Evolutionary conservation across 1,284 basidiomycete species (phyloP).

Genomic region (Fomitopsis pinicola): DNA sequence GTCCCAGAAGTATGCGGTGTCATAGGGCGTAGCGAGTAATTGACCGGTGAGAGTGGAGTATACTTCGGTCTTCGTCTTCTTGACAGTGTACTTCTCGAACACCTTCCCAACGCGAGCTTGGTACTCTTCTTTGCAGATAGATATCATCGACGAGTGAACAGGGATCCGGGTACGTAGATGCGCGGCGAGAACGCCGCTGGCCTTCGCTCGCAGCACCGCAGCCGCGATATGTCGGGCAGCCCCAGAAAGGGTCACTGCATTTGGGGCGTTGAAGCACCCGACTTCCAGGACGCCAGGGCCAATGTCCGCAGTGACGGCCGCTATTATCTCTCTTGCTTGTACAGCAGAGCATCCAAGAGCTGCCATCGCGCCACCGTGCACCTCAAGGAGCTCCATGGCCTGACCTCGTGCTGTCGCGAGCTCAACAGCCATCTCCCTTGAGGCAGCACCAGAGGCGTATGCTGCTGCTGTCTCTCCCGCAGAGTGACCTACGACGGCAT

Average conservation of each 20-base stretch:
- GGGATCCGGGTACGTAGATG: constrained; percentile 29
- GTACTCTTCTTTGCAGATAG: too few species aligned
- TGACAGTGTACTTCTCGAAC: background rate
- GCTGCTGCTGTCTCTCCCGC: constrained; percentile 39
- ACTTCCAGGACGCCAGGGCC: constrained; percentile 24
- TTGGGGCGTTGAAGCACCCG: constrained; percentile 34
- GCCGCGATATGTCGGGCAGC: constrained; percentile 22
- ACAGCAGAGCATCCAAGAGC: constrained; percentile 31
- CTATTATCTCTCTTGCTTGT: constrained; percentile 22
- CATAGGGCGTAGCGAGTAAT: constrained; percentile 13
- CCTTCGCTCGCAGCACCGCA: constrained; percentile 23
- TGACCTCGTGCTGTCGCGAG: constrained; percentile 34
- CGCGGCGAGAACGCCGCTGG: constrained; percentile 27
- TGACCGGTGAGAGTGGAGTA: constrained; percentile 25
- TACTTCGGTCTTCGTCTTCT: background rate
- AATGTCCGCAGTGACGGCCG: constrained; percentile 7
- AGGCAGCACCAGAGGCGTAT: constrained; percentile 38
- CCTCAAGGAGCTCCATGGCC: too few species aligned
- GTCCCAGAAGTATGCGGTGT: constrained; percentile 32
- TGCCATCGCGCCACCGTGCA: constrained; percentile 20
- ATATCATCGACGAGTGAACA: constrained; percentile 30
- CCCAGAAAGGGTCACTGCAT: constrained; percentile 35
- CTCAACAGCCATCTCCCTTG: constrained; percentile 36
- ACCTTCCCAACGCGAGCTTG: too few species aligned
- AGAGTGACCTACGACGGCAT: constrained; percentile 37